Base-by-base conservation (phyloP, 208 protist genomes). In the Leptomonas seymouri region DNA sequence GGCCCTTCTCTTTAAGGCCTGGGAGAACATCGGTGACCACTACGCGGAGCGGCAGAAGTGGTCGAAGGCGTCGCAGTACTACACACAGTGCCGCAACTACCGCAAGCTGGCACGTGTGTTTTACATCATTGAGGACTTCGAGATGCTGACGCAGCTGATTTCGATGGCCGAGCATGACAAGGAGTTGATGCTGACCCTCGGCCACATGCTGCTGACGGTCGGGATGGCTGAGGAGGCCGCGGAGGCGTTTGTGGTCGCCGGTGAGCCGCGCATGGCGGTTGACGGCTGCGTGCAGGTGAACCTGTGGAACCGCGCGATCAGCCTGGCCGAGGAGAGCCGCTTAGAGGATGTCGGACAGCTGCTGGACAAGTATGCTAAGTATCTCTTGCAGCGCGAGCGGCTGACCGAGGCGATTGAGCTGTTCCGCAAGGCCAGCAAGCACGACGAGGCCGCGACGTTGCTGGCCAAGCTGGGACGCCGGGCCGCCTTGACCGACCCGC, bases 331-430 rank as follows among this genome's bases (percentile, higher is more conserved):
- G 76, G 68, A 91, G 65, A 81, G 94, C 69, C 41, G 49, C 7
- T 65, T 98, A 18, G 81, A 86, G n/a, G 85, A 98, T 57, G 93
- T 98, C 39, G 82, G 88, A 16, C 67, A 84, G 71, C 85, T 97
- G 25, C 86, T 99, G 14, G 63, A 86, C 15, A 91, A 95, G 74
- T 95, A 96, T 75, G 95, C 97, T 12, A 71, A 76, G 51, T 93
- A 98, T 44, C 86, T 99, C 41, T 80, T 99, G 55, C 71, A 87
- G 4, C 84, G 84, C 39, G 86, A 97, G 41, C 89, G 97, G 31
- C 75, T 95, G n/a, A 71, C 95, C 16, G 84, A 98, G 55, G 98
- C 98, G 20, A 98, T 99, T 63, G 97, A 98, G 84, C 84, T 99
- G 25, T 98, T 97, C 84, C 91, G 95, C 74, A 98, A 99, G 81